These are phyloP conservation scores for Tetrapisispora phaffii DNA, from an alignment of 805 yeast genomes.

Conservation along the genomic window DNA sequence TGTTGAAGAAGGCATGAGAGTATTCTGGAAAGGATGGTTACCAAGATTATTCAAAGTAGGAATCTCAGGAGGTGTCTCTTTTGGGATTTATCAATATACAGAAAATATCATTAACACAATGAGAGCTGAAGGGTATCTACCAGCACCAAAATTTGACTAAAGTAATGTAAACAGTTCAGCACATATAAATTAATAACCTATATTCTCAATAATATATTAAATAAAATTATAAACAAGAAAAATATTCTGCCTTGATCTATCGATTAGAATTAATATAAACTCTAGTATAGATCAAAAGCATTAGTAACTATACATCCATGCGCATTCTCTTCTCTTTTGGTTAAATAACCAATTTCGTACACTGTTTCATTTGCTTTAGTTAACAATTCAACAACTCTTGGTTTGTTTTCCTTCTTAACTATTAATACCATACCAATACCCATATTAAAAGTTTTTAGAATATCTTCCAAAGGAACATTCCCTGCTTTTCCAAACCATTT, in stretches of 20 bases:
- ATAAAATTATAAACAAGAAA: no score
- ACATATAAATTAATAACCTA: no score
- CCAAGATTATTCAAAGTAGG: slow-evolving; percentile 67
- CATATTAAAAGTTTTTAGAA: slow-evolving; percentile 83
- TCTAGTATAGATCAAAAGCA: slow-evolving; percentile 1
- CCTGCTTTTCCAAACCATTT: slow-evolving; percentile 92
- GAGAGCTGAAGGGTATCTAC: slow-evolving; percentile 14
- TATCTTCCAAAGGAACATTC: slow-evolving; percentile 75
- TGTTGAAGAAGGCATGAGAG: slow-evolving; percentile 36
- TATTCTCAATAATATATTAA: no score
- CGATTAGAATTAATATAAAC: no score
- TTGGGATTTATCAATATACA: slow-evolving; percentile 50
- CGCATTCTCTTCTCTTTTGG: slow-evolving; percentile 37
- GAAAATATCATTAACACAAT: slow-evolving; percentile 31
- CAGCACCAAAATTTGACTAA: slow-evolving; percentile 1
- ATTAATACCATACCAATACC: slow-evolving; percentile 96
- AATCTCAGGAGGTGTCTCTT: slow-evolving; percentile 59
- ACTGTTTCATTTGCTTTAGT: slow-evolving; percentile 65
- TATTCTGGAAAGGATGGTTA: slow-evolving; percentile 48
- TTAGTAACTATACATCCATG: slow-evolving; percentile 53
- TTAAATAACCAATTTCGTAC: slow-evolving; percentile 54
- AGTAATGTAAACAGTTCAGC: neutral
- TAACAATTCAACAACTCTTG: slow-evolving; percentile 42
- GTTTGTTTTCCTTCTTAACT: slow-evolving; percentile 61
- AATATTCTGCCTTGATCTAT: no score